Percentiles rank a stretch among this genome's conserved stretches.
phyloP scores from a whole-genome alignment of 73 alveolate species.

The Effrenium voratum region DNA sequence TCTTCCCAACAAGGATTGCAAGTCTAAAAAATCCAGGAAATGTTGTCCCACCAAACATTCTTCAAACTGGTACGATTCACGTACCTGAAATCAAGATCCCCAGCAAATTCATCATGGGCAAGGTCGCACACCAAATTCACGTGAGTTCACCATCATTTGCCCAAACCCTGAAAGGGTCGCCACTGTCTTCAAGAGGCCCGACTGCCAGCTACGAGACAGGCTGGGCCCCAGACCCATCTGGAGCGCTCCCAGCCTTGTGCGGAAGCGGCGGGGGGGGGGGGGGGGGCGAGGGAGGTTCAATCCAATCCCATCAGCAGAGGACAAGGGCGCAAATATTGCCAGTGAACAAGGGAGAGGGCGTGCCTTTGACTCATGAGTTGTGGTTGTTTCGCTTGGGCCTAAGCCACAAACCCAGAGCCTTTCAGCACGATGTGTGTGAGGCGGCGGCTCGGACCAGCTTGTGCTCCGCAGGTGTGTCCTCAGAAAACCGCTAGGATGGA shows the following conservation, averaged over 20 bases:
- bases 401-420: not conserved
- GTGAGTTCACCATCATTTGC: too few species aligned
- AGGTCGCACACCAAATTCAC: too few species aligned
- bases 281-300: not conserved
- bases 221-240: conserved; percentile 7
- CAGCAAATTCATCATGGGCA: too few species aligned
- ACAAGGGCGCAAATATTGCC: not conserved
- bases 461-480: conserved; percentile 85
- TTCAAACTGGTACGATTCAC: too few species aligned
- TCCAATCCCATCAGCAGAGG: not conserved
- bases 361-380: not conserved
- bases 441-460: conserved; percentile 48
- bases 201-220: not conserved
- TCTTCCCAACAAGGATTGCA: too few species aligned
- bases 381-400: not conserved
- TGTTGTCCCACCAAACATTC: too few species aligned
- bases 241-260: conserved; percentile 41
- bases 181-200: too few species aligned
- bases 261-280: not conserved
- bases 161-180: too few species aligned
- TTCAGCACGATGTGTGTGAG: not conserved
- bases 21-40: too few species aligned
- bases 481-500: too few species aligned
- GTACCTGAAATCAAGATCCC: too few species aligned
- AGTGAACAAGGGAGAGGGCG: not conserved